Conservation (phyloP, 768 basidiomycete species). For the Mycena amicta region DNA sequence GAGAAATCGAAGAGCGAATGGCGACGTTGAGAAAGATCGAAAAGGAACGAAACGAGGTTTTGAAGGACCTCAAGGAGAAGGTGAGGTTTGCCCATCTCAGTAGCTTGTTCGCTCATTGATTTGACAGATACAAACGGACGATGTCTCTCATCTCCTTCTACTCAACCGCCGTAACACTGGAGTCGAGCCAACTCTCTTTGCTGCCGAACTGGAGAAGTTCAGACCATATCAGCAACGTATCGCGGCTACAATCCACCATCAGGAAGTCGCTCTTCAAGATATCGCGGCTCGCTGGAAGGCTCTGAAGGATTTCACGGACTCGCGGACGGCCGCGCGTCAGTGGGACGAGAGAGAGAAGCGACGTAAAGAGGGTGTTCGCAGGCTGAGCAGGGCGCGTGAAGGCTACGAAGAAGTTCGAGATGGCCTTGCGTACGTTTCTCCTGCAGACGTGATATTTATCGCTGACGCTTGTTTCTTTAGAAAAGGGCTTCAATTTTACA, state of each 20-base stretch:
- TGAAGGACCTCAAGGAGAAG: constrained; percentile 97
- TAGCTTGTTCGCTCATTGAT: not conserved
- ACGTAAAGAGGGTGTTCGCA: constrained; percentile 72
- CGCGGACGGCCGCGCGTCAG: constrained; percentile 74
- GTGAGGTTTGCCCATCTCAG: constrained; percentile 38
- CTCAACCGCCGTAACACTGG: constrained; percentile 84
- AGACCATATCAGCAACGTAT: constrained; percentile 86
- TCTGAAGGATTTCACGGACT: constrained; percentile 72
- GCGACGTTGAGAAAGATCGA: constrained; percentile 80
- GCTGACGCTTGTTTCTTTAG: constrained; percentile 38
- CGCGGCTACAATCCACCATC: constrained; percentile 74
- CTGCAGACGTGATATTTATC: constrained; percentile 8
- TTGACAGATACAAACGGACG: constrained; percentile 88
- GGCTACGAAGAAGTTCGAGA: constrained; percentile 85
- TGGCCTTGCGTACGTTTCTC: constrained; percentile 70
- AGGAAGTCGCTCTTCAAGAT: constrained; percentile 74
- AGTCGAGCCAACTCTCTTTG: constrained; percentile 87
- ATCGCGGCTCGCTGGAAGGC: constrained; percentile 72
- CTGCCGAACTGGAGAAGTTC: constrained; percentile 95
- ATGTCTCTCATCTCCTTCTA: constrained; percentile 92
- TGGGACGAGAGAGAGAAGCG: constrained; percentile 83
- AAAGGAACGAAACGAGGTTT: constrained; percentile 79
- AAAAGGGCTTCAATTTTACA: constrained; percentile 89
- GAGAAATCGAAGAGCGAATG: constrained; percentile 78
- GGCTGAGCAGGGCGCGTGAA: constrained; percentile 78